Base-by-base conservation (phyloP, 2,329 filamentous ascomycete species). In the Xylariomycetidae sp. region DNA sequence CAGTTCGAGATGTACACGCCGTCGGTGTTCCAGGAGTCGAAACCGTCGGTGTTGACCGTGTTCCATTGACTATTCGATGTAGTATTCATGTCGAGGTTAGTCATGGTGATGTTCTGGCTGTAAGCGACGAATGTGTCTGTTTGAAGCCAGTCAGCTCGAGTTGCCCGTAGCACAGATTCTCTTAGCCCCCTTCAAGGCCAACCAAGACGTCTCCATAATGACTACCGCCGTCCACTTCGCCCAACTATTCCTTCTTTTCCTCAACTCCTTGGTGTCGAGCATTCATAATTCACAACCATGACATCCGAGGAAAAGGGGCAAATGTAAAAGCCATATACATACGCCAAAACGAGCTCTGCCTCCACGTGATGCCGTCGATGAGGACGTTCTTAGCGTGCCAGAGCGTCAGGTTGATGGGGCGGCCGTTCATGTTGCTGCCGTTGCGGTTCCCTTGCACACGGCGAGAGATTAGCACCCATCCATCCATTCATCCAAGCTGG, bases 21-120 rank as follows among this genome's bases (percentile, higher is more conserved):
- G 29, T 61, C 61, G 10, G 67, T 68, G 47, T 70, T 69, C 64
- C 67, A 72, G 6, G 65, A 67, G 38, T 72, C 65, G 30, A 61
- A 60, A 4, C 68, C 68, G 42, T 72, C 68, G 2, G 68, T 72
- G 38, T 72, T 72, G 10, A 68, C 60, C 2, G 66, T 66, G 23
- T 47, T 58, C 59, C 61, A 67, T 34, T 61, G 55, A 18, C 60
- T 63, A 33, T 58, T 58, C 20, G 61, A 68, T 3, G 59, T 64
- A 1, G 67, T 59, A 41, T 67, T 67, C 60, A 72, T 69, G 32
- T 68, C 65, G n/a, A 71, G 52, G 38, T 72, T 72, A 8, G 64
- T 68, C 58, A 72, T 66, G 9, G 66, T 69, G 33, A 72, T 57
- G 37, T 72, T 70, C 40, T 66, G 55, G 25, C 61, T 65, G 37